Conservation (phyloP, 2,329 filamentous ascomycete genomes). For the Calonectria hongkongensis region DNA sequence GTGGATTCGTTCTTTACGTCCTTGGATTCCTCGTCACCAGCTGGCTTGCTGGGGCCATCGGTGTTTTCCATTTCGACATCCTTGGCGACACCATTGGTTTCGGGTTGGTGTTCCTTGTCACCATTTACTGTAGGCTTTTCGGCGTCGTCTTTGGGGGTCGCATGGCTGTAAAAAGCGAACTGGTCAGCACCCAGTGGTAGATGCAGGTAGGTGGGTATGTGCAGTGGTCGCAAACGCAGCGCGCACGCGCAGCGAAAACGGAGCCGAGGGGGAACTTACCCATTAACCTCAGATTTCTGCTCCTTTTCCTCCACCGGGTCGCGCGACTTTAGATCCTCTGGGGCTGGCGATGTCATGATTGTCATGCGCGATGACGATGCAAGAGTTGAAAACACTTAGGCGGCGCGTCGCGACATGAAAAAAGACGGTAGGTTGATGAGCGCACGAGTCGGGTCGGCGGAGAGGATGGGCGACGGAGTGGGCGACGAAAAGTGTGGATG, state of each 20-base stretch:
- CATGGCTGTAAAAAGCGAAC: constrained; percentile 52
- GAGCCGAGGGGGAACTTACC: constrained; percentile 57
- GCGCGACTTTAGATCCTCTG: constrained; percentile 70
- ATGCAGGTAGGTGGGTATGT: constrained; percentile 20
- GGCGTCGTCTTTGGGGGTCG: constrained; percentile 50
- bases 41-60: constrained; percentile 41
- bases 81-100: constrained; percentile 53
- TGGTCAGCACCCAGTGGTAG: constrained; percentile 50
- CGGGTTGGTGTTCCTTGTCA: constrained; percentile 43
- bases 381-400: constrained; percentile 55
- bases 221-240: constrained; percentile 26
- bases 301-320: constrained; percentile 56
- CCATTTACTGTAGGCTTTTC: constrained; percentile 54
- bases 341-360: constrained; percentile 71
- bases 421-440: constrained; percentile 40
- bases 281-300: constrained; percentile 60
- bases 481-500: constrained; percentile 36
- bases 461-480: constrained; percentile 16
- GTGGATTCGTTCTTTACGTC: constrained; percentile 26
- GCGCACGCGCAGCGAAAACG: constrained; percentile 39
- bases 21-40: constrained; percentile 38
- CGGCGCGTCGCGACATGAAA: constrained; percentile 62
- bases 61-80: constrained; percentile 51
- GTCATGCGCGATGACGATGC: constrained; percentile 65
- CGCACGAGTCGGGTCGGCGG: constrained; percentile 29